phyloP scores from a whole-genome alignment of 306 rosid genomes.

The Inga oerstediana region DNA sequence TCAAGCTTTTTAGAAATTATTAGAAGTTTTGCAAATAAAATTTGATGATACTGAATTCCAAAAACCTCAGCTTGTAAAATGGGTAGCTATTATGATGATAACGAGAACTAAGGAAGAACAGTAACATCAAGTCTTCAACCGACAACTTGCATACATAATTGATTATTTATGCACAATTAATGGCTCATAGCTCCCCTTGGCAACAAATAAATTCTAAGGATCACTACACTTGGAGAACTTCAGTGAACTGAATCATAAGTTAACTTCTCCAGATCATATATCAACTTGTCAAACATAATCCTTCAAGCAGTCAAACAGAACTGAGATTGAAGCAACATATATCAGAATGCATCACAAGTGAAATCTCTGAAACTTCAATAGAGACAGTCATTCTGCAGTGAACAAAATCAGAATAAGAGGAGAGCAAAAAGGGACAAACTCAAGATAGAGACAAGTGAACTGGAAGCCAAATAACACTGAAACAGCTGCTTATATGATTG shows the following conservation, averaged over 20 bases:
- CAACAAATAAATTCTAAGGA: background rate
- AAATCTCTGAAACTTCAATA: background rate
- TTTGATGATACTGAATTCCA: background rate
- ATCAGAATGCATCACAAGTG: background rate
- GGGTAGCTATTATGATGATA: background rate
- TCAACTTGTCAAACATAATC: background rate
- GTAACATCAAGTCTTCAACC: background rate
- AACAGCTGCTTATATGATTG: background rate
- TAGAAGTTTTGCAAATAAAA: background rate
- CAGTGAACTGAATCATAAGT: background rate
- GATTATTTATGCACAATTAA: background rate
- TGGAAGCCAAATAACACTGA: background rate
- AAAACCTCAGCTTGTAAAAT: background rate
- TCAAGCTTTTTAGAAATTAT: background rate
- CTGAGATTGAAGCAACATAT: background rate
- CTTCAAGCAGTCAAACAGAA: background rate
- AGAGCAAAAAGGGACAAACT: background rate
- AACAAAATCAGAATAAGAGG: background rate
- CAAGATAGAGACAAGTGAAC: background rate
- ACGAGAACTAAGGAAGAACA: slow-evolving; percentile 5
- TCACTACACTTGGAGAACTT: background rate
- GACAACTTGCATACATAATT: background rate
- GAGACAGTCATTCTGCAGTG: background rate
- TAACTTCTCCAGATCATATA: background rate
- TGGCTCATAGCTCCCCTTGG: background rate